A percentile compares a stretch with the other conserved stretches of the same genome.
Conservation (phyloP, 352 stramenopile species). For the Globisporangium nunn region DNA sequence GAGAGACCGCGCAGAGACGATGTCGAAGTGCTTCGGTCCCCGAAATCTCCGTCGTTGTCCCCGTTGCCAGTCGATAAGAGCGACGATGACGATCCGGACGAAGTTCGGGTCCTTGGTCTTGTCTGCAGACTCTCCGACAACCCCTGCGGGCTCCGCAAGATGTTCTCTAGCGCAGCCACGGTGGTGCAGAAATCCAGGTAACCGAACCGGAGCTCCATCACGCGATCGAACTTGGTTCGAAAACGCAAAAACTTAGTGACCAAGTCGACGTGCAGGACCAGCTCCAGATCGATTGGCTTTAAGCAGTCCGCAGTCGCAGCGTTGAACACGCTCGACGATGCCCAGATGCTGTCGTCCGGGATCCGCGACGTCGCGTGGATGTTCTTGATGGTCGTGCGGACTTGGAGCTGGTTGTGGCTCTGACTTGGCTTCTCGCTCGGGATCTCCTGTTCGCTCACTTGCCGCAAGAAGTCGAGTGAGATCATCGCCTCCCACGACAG, state of each 20-base stretch:
- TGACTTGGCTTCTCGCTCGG: conserved; percentile 1
- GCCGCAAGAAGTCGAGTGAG: conserved; percentile 50
- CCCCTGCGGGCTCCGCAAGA: conserved; percentile 27
- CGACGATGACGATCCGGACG: conserved; percentile 48
- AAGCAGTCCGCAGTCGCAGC: conserved; percentile 61
- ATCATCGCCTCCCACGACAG: conserved; percentile 75
- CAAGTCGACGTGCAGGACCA: conserved; percentile 63
- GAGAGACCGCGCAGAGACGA: conserved; percentile 19
- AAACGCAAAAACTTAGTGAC: conserved; percentile 51
- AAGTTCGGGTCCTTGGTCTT: conserved; percentile 23
- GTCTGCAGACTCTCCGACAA: background rate
- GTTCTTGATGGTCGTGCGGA: conserved; percentile 53
- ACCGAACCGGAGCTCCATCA: conserved; percentile 76
- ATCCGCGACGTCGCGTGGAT: conserved; percentile 72
- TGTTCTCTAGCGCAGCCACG: conserved; percentile 50
- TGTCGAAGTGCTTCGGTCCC: conserved; percentile 13
- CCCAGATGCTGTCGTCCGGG: conserved; percentile 71
- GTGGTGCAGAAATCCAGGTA: conserved; percentile 80
- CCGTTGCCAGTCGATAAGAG: conserved; percentile 29
- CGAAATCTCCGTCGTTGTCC: conserved; percentile 24
- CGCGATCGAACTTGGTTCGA: conserved; percentile 62
- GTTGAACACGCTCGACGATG: conserved; percentile 19
- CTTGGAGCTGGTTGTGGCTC: conserved; percentile 48
- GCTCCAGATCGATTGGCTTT: conserved; percentile 70
- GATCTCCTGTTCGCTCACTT: conserved; percentile 19